Conservation (phyloP, 1,139 yeast species). For the Magnusiomyces ingens region DNA sequence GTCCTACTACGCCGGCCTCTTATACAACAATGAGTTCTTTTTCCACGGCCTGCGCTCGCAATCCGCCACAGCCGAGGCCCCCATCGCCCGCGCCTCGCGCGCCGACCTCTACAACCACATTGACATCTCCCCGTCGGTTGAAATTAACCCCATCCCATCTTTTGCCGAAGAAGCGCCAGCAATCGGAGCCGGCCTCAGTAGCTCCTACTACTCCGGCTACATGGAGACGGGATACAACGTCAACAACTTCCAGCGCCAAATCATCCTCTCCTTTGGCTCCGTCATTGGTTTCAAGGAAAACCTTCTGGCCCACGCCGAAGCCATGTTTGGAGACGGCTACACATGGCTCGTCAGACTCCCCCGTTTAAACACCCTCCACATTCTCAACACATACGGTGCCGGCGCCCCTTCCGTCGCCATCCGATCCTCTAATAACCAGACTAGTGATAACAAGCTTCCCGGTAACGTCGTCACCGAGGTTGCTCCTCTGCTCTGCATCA, state of each 20-base stretch:
- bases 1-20: constrained; percentile 80
- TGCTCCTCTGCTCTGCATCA: constrained; percentile 69
- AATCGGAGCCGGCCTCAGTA: constrained; percentile 20
- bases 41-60: constrained; percentile 38
- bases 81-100: constrained; percentile 3
- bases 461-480: constrained; percentile 6
- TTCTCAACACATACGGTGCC: constrained; percentile 68
- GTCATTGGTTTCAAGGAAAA: constrained; percentile 50
- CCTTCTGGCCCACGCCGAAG: constrained; percentile 52
- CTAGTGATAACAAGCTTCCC: neutral
- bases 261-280: constrained; percentile 34
- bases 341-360: constrained; percentile 63
- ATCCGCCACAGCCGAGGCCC: constrained; percentile 12
- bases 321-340: constrained; percentile 77
- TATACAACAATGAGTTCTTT: constrained; percentile 87
- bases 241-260: constrained; percentile 17
- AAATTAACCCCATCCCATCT: too few relatives aligned
- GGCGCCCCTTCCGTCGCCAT: constrained; percentile 77
- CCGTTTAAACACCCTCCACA: constrained; percentile 46
- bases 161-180: constrained; percentile 3
- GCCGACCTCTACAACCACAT: constrained; percentile 3
- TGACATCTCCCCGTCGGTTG: constrained; percentile 4
- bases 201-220: constrained; percentile 5
- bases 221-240: constrained; percentile 10
- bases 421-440: neutral